Base-by-base conservation (phyloP, 2,329 filamentous ascomycete genomes). In the Sarocladium oryzae region DNA sequence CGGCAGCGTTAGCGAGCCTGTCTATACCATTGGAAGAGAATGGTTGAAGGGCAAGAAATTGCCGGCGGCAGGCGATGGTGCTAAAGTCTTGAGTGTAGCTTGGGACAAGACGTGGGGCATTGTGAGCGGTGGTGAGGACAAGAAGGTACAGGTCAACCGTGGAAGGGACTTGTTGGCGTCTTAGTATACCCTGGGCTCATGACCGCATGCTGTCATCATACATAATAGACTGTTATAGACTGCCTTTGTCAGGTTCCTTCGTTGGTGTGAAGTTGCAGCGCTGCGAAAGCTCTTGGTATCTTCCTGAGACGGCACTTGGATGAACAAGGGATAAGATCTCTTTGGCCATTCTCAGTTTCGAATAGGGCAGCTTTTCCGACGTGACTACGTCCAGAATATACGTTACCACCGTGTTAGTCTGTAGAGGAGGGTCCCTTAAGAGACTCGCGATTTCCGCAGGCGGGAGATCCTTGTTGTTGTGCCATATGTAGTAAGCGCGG, bases 31-130 rank as follows among this genome's bases (percentile, higher is more conserved):
- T 56, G 79, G 86, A 53, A 75, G 92, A 51, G 88, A 93, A 68
- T 86, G 83, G 66, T 73, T 78, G 55, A 81, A 82, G 43, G 33
- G 33, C 43, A 81, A 81, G 64, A 81, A 82, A 61, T 80, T 79
- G 62, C 77, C 76, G 15, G 75, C 84, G 36, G 85, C 82, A 7
- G 91, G 91, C 2, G 88, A 93, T 54, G 90, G 90, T 21, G 81
- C 85, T 55, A 97, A 97, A 78, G 89, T 99, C 46, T 89, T 97
- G 67, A 81, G 82, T 30, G 88, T 97, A 4, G 79, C 76, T 53
- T 99, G 93, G 93, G 88, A 96, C 67, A 75, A 77, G 65, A 80
- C 83, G 6, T 82, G 95, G 63, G 95, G 93, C 1, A 92, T 99
- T 64, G 86, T 96, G 40, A 95, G 88, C 62, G 90, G 77, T 38